Evolutionary conservation across 495 filamentous ascomycete genomes (phyloP), one percentile per base, ranked within the genome.

Genomic region (Rostrohypoxylon terebratum): DNA sequence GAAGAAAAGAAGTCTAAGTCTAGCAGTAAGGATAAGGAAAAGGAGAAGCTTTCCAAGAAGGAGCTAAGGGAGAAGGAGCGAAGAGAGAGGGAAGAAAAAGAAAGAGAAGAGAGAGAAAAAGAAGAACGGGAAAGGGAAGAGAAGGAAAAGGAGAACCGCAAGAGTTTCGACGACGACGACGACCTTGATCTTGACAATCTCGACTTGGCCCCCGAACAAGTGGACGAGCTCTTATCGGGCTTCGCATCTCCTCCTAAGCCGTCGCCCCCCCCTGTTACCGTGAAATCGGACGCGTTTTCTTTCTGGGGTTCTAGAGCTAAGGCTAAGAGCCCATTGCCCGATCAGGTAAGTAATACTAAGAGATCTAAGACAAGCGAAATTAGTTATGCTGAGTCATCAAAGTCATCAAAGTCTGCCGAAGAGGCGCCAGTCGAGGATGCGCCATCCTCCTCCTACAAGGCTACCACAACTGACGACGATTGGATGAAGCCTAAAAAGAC

Each of bases 231-330:
- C 40, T 68, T 80, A 34, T 66, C 74, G 13, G 70, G 55, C 54
- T 63, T 75, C 23, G 63, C 63, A 28, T 47, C 81, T 18, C 77
- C 81, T n/a, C 77, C 16, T 36, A 65, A 40, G 40, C 60, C 31
- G 75, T 78, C 38, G 23, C 47, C 21, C 47, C 59, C 16, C 6
- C 57, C 31, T 67, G 80, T 33, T 11, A 28, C 28, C 28, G 18
- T 20, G 4, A 68, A 76, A 33, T 68, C 69, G n/a, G 78, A 82
- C 53, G 47, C 75, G 5, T 86, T 86, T 74, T 80, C 82, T 60
- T 85, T 84, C 74, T 86, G 84, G 84, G 80, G 83, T 54, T 79
- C 81, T 20, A 78, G 70, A 57, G 78, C 81, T 16, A 78, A 72
- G 59, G 20, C 79, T 54, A 82, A 81, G 53, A 80, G 77, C 69